Base-by-base conservation (phyloP, 2,329 filamentous ascomycete species). In the Apiospora sp. region DNA sequence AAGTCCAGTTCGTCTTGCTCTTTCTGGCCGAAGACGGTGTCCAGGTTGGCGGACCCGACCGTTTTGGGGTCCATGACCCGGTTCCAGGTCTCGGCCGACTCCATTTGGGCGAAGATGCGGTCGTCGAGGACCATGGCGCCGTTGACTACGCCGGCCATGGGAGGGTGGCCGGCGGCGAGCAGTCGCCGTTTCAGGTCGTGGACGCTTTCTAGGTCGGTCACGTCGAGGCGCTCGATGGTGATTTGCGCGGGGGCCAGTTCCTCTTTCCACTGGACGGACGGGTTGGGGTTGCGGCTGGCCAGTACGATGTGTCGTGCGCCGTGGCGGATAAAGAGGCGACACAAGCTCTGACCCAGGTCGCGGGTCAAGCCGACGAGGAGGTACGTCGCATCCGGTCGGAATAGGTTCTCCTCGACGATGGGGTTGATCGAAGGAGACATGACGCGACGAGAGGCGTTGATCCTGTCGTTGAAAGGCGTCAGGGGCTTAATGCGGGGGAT, bases 91-190 rank as follows among this genome's bases (percentile, higher is more conserved):
- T 80, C 79, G 12, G 81, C 61, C 1, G 81, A 81, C 10, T 41
- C 58, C 84, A 86, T 85, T 71, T 84, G 78, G 0, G 83, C 78
- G 71, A 86, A 85, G 19, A 84, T 79, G 8, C 81, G 77, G 74
- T 86, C 84, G 6, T 86, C 83, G 3, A 86, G 80, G 3, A 86
- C 81, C 84, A 86, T 86, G 70, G 84, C 83, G 8, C 84, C 84
- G 74, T 86, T 85, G 73, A 84, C 79, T 7, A 86, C 74, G 22
- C 84, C 84, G 3, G 77, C 84, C 0, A 84, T 78, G 0, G 78
- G 78, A 0, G 82, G 81, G 74, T 81, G 75, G 0, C 72, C 73
- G 8, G 22, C 13, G 54, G 68, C 7, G 0, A 73, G 67, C 0
- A 82, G 70, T 1, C 71, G 74, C 0, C 48, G 6, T 58, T 77